Evolutionary conservation across 768 basidiomycete species (phyloP).

Genomic region (Naganishia kalamii): DNA sequence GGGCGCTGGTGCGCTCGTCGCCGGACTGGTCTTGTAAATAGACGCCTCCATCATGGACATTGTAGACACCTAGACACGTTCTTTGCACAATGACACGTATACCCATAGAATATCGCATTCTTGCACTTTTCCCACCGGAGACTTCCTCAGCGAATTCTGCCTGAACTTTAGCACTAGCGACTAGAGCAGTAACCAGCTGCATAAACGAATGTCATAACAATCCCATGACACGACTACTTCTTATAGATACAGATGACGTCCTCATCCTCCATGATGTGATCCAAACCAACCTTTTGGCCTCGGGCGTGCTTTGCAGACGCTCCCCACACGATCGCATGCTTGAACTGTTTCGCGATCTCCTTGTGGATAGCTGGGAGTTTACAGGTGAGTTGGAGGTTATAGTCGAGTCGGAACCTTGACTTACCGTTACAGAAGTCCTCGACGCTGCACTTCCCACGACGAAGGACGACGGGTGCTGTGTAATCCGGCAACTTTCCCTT

Average conservation of each 20-base stretch:
- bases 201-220: not conserved
- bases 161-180: no score
- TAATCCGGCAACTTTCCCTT: conserved; percentile 88
- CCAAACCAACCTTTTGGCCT: conserved; percentile 66
- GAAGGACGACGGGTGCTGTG: conserved; percentile 75
- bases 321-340: conserved; percentile 83
- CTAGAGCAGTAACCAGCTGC: no score
- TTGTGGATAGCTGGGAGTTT: conserved; percentile 67
- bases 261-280: conserved; percentile 46
- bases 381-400: not conserved
- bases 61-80: no score
- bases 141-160: no score
- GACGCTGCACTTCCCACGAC: conserved; percentile 51
- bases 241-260: conserved; percentile 46
- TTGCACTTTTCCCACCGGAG: no score
- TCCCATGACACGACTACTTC: conserved; percentile 26
- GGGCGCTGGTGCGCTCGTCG: conserved; percentile 1
- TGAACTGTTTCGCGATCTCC: conserved; percentile 95
- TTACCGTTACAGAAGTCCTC: conserved; percentile 74
- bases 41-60: not conserved
- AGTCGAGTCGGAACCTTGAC: no score
- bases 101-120: not conserved
- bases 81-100: not conserved
- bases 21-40: not conserved
- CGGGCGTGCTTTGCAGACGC: conserved; percentile 93